Conservation (phyloP, 2,329 filamentous ascomycete genomes). For the Aureobasidium sp. region DNA sequence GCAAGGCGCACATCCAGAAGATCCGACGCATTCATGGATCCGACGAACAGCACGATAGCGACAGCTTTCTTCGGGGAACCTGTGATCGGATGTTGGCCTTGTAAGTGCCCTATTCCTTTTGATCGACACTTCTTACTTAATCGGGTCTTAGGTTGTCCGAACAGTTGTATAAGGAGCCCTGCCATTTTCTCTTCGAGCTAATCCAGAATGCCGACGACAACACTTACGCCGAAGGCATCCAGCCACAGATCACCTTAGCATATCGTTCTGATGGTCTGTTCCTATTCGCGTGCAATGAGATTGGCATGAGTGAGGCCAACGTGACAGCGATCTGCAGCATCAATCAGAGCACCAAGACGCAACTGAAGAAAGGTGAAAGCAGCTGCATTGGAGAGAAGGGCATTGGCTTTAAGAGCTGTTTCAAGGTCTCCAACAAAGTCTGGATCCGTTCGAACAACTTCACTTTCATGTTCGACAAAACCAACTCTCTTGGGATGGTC, state of each 20-base stretch:
- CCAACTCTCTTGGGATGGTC: slow-evolving; percentile 31
- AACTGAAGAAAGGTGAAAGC: slow-evolving; percentile 22
- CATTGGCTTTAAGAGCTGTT: slow-evolving; percentile 48
- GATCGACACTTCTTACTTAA: neutral
- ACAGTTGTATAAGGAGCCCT: slow-evolving; percentile 31
- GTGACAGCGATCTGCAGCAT: slow-evolving; percentile 42
- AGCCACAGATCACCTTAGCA: slow-evolving; percentile 26
- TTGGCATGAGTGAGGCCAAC: slow-evolving; percentile 39
- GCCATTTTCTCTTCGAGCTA: slow-evolving; percentile 47
- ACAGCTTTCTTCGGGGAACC: neutral
- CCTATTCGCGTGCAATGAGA: slow-evolving; percentile 41
- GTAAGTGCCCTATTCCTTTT: neutral
- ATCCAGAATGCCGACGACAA: slow-evolving; percentile 53
- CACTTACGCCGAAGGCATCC: slow-evolving; percentile 26
- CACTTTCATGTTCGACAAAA: slow-evolving; percentile 39
- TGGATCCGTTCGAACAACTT: slow-evolving; percentile 40
- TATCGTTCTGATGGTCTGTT: slow-evolving; percentile 26
- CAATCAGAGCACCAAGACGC: slow-evolving; percentile 41
- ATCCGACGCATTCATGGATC: slow-evolving; percentile 6
- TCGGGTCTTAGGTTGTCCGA: neutral
- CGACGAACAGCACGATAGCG: neutral
- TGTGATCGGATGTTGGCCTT: neutral
- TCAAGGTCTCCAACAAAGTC: slow-evolving; percentile 41
- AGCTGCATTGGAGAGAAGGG: slow-evolving; percentile 47
- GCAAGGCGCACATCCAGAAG: slow-evolving; percentile 5